Conservation (phyloP, 2,329 filamentous ascomycete species). For the Claviceps monticola region DNA sequence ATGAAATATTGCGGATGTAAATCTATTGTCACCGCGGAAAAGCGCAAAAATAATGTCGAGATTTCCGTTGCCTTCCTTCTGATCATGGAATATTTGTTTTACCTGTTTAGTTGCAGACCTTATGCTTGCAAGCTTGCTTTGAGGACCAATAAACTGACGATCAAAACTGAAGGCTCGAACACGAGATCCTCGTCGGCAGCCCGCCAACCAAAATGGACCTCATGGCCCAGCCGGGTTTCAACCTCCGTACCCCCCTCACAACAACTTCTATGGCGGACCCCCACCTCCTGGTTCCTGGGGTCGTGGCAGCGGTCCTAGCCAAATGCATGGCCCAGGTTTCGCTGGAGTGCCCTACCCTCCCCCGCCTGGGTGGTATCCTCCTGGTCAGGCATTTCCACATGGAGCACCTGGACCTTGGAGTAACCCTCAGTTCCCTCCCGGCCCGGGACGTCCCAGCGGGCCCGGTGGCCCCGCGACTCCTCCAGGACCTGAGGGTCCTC, state of each 20-base stretch:
- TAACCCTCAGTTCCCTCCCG: slow-evolving; percentile 48
- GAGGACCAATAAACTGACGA: slow-evolving; percentile 11
- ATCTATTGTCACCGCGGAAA: slow-evolving; percentile 64
- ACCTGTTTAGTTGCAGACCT: slow-evolving; percentile 4
- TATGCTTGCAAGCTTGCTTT: background rate
- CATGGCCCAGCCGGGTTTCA: slow-evolving; percentile 25
- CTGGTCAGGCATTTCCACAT: slow-evolving; percentile 58
- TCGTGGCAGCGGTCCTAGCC: slow-evolving; percentile 37
- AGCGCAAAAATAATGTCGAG: slow-evolving; percentile 94
- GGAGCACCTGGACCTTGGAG: slow-evolving; percentile 39
- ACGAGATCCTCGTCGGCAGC: slow-evolving; percentile 19
- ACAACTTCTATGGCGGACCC: slow-evolving; percentile 33
- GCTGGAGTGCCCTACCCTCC: slow-evolving; percentile 67
- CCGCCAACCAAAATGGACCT: slow-evolving; percentile 17
- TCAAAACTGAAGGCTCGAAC: slow-evolving; percentile 23
- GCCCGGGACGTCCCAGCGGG: slow-evolving; percentile 12
- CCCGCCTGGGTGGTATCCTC: slow-evolving; percentile 66
- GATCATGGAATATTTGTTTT: slow-evolving; percentile 32
- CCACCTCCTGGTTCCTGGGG: slow-evolving; percentile 42
- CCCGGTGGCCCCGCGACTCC: slow-evolving; percentile 30
- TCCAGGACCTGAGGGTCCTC: slow-evolving; percentile 47
- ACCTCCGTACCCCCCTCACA: slow-evolving; percentile 27
- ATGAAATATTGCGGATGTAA: slow-evolving; percentile 99
- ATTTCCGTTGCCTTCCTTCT: slow-evolving; percentile 99
- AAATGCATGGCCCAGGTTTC: slow-evolving; percentile 44